Conservation (phyloP, 345 rosid genomes). For the Isatis tinctoria region DNA sequence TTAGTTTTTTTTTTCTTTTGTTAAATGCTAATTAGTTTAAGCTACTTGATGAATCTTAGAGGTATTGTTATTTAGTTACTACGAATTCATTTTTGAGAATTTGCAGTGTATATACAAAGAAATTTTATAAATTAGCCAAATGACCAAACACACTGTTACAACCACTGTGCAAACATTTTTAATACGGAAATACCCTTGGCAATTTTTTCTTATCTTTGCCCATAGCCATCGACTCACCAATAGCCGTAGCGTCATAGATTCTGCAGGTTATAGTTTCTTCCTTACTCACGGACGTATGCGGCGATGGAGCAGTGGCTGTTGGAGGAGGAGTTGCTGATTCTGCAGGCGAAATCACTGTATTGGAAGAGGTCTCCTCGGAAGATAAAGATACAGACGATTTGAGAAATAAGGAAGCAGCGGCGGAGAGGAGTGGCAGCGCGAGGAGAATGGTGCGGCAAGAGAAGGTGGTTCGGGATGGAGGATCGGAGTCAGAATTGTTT, state of each 20-base stretch:
- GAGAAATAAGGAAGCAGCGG: conserved; percentile 27
- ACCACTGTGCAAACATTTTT: too few species aligned
- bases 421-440: conserved; percentile 22
- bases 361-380: conserved; percentile 14
- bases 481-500: neutral
- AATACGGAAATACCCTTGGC: too few species aligned
- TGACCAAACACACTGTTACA: too few species aligned
- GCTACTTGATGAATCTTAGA: too few species aligned
- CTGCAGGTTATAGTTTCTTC: conserved; percentile 47
- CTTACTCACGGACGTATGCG: conserved; percentile 12
- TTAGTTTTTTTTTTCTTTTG: neutral
- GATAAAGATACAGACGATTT: conserved; percentile 15
- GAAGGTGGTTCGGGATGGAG: conserved; percentile 8
- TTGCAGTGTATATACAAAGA: too few species aligned
- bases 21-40: neutral
- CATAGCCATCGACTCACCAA: conserved; percentile 86
- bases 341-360: neutral
- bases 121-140: too few species aligned
- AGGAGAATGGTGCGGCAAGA: conserved; percentile 33
- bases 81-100: too few species aligned
- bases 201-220: conserved; percentile 81
- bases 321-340: conserved; percentile 20
- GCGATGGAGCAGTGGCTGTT: conserved; percentile 9
- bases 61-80: too few species aligned
- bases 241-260: conserved; percentile 81